These are phyloP conservation scores for Torrubiella hemipterigena DNA, from an alignment of 2,329 filamentous ascomycete species.

Conservation along the genomic window DNA sequence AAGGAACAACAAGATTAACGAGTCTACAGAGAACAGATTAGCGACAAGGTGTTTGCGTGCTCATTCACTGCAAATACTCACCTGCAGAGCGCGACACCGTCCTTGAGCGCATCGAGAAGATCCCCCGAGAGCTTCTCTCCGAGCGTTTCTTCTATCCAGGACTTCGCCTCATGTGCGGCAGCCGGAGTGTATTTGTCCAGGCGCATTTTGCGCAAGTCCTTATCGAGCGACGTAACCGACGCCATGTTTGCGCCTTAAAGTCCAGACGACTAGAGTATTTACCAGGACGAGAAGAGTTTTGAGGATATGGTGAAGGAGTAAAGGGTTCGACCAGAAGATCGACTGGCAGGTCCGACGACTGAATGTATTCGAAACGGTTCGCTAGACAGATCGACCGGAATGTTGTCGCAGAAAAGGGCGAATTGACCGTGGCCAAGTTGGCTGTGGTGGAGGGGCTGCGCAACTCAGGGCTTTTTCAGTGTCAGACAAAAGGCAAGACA, in stretches of 20 bases:
- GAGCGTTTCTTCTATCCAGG: constrained; percentile 76
- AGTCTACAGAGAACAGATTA: constrained; percentile 41
- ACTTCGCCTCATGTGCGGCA: constrained; percentile 71
- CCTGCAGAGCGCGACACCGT: constrained; percentile 90
- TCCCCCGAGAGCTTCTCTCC: constrained; percentile 65
- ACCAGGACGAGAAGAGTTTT: too few species aligned
- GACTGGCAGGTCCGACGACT: too few species aligned
- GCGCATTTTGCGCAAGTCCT: constrained; percentile 88
- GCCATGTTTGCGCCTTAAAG: constrained; percentile 49
- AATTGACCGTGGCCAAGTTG: too few species aligned
- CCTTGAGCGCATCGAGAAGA: constrained; percentile 74
- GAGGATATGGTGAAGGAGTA: too few species aligned
- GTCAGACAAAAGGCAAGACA: too few species aligned
- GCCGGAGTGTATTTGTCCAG: constrained; percentile 86
- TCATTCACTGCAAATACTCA: constrained; percentile 28
- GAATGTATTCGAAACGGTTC: too few species aligned
- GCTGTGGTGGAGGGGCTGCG: too few species aligned
- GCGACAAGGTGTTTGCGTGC: neutral
- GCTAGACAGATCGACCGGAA: too few species aligned
- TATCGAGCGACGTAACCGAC: constrained; percentile 85
- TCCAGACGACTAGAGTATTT: too few species aligned
- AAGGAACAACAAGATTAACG: constrained; percentile 65
- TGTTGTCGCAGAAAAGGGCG: too few species aligned
- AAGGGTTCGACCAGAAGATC: too few species aligned
- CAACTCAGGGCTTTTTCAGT: too few species aligned